A percentile compares a stretch with the other conserved stretches of the same genome.
Evolutionary conservation across 1,139 yeast species (phyloP).

Genomic region (Yamadazyma taylorii): DNA sequence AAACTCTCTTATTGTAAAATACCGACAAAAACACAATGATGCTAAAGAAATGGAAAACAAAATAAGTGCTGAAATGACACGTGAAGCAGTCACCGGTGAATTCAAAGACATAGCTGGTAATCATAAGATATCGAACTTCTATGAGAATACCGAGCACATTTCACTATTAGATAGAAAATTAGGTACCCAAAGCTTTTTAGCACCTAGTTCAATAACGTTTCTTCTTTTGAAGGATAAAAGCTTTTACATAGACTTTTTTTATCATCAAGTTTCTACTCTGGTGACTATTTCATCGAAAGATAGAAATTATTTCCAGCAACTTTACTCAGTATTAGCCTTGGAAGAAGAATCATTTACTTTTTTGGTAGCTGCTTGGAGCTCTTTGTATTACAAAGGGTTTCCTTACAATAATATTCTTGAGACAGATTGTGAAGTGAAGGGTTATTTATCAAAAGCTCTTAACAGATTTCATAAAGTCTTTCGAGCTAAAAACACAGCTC

Average conservation of each 20-base stretch:
- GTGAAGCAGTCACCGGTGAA: too few species aligned
- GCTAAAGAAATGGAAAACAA: too few species aligned
- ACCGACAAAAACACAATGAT: too few species aligned
- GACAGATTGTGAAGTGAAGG: constrained; percentile 9
- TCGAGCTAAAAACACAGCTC: neutral
- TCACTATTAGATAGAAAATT: neutral
- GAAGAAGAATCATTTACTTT: constrained; percentile 38
- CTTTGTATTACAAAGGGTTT: constrained; percentile 20
- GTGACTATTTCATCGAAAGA: constrained; percentile 29
- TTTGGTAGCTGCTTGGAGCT: constrained; percentile 48
- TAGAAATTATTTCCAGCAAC: constrained; percentile 40
- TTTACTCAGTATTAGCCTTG: constrained; percentile 40
- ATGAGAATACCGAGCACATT: neutral
- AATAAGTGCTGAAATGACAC: too few species aligned
- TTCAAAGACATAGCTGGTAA: too few species aligned
- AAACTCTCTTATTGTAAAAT: too few species aligned
- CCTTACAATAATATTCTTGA: neutral
- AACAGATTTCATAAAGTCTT: constrained; percentile 4
- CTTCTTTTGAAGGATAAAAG: neutral
- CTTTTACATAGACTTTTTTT: constrained; percentile 18
- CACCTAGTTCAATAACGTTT: neutral
- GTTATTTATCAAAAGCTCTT: constrained; percentile 6
- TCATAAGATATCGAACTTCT: neutral
- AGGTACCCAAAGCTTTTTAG: neutral
- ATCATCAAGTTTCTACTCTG: constrained; percentile 19